Percentiles rank a stretch among this genome's conserved stretches.
Evolutionary conservation across 805 yeast species (phyloP).

Genomic region (Saccharomyces mikatae): DNA sequence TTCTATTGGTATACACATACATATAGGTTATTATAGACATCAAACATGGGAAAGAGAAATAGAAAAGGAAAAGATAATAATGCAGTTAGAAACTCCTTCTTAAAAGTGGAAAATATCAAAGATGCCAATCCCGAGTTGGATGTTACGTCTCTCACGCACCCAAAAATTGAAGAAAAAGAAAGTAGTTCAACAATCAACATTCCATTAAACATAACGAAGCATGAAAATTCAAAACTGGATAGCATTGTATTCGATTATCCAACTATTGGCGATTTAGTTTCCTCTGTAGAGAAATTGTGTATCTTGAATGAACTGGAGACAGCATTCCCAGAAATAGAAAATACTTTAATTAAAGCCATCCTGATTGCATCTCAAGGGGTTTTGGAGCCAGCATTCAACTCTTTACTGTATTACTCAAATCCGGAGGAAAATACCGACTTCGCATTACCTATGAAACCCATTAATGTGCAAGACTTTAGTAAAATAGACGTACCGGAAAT

Average conservation of each 20-base stretch:
- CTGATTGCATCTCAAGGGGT: conserved; percentile 79
- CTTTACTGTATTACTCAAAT: conserved; percentile 71
- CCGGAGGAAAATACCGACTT: conserved; percentile 47
- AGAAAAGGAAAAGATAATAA: neutral
- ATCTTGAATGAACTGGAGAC: conserved; percentile 52
- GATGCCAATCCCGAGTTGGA: neutral
- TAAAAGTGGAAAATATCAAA: neutral
- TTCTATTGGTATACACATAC: neutral
- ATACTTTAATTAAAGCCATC: conserved; percentile 62
- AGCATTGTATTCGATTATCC: conserved; percentile 7
- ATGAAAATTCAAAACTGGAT: conserved; percentile 1
- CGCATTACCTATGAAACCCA: conserved; percentile 37
- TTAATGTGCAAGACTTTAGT: neutral
- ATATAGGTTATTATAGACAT: neutral
- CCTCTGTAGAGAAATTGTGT: neutral
- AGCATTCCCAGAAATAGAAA: conserved; percentile 79
- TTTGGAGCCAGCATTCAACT: conserved; percentile 82
- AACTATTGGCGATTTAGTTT: neutral
- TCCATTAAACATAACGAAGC: conserved; percentile 4
- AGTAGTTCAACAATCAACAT: conserved; percentile 8
- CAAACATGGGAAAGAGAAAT: neutral
- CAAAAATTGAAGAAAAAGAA: conserved; percentile 5
- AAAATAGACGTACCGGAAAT: neutral
- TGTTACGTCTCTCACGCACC: neutral
- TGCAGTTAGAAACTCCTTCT: neutral